These are phyloP conservation scores for Aureobasidium sp. DNA, from an alignment of 2,329 filamentous ascomycete species.

Conservation along the genomic window DNA sequence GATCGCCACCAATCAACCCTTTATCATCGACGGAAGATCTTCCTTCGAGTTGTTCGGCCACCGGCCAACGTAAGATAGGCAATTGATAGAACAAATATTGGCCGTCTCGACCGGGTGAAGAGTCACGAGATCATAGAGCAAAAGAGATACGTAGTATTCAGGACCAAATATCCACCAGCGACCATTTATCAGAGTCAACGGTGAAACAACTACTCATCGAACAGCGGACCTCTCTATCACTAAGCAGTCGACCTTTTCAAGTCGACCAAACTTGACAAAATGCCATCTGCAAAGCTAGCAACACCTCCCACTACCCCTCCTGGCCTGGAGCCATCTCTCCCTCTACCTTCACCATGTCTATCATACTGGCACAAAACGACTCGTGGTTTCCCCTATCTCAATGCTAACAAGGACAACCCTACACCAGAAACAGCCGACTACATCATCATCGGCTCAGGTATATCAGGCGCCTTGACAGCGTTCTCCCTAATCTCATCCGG, in stretches of 20 bases:
- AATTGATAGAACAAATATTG: background rate
- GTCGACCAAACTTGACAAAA: too few species aligned
- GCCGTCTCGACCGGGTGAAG: background rate
- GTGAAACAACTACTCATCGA: background rate
- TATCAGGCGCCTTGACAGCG: conserved; percentile 34
- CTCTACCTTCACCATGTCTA: conserved; percentile 23
- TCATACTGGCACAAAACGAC: conserved; percentile 41
- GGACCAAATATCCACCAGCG: background rate
- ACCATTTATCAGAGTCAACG: background rate
- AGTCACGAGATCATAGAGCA: background rate
- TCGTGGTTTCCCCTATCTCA: conserved; percentile 33
- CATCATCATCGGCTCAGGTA: conserved; percentile 36
- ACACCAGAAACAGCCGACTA: conserved; percentile 28
- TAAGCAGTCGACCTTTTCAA: too few species aligned
- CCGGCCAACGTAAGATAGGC: background rate
- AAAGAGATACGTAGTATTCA: too few species aligned
- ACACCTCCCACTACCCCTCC: conserved; percentile 3
- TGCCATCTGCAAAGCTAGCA: background rate
- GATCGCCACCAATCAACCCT: conserved; percentile 3
- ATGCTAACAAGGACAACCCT: conserved; percentile 26
- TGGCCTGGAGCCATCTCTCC: conserved; percentile 13
- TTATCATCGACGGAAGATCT: background rate
- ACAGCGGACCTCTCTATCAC: background rate
- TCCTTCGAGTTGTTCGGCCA: background rate
- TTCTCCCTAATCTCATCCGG: conserved; percentile 32